Evolutionary conservation across 768 basidiomycete species (phyloP), one percentile per base, ranked within the genome.

Genomic region (Coprinopsis cinerea): DNA sequence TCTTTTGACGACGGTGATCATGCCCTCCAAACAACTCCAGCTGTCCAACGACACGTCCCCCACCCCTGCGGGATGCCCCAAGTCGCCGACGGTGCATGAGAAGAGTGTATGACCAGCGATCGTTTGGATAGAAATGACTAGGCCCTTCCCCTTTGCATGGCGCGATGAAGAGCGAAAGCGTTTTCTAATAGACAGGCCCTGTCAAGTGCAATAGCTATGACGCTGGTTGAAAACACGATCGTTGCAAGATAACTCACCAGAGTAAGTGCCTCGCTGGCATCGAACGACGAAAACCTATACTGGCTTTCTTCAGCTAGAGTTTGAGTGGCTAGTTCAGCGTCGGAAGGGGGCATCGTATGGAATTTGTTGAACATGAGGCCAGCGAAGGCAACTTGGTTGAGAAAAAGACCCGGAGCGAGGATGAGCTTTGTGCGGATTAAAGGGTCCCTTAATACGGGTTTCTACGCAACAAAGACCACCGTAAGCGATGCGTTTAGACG

Each of bases 81-180:
- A 64, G 65, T 91, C 89, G 9, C 89, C 88, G 28, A 89, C 88
- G 0, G 89, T 88, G 58, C 89, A 92, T 1, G 88, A 73, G 61
- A 92, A 91, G 30, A 92, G 67, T 0, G 81, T 81, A 57, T 91
- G 86, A 0, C 89, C 89, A 3, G 81, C 81, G 51, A 87, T 81
- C 14, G 83, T 78, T 64, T 90, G 88, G 50, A 92, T 81, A 7
- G 85, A 83, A 54, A 92, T 81, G 41, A 88, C 83, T 52, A 89
- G 76, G 26, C 90, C 90, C 63, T 87, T 87, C 25, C 88, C 88
- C 60, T 83, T 86, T 17, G 71, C 67, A 61, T 89, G 85, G 18
- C 88, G 75, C 34, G 78, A 74, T 24, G 82, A 79, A 22, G 77
- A 76, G 49, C 88, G 79, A 56, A 92, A 92, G n/a, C 89, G 78